Conservation (phyloP, 768 basidiomycete species). For the Rhizopogon vinicolor region DNA sequence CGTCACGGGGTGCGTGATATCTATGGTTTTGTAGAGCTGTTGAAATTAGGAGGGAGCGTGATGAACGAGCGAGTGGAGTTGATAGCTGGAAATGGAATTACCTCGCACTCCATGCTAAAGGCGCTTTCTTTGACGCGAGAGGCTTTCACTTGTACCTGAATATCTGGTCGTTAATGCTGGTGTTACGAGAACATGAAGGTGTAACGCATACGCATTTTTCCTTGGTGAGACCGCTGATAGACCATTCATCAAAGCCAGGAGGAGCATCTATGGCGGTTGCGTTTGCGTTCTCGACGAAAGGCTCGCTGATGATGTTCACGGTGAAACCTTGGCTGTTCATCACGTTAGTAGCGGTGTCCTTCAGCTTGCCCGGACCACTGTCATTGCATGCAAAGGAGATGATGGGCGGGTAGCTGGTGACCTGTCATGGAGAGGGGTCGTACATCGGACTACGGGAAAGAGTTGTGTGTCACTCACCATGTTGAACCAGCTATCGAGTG, state of each 20-base stretch:
- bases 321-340: conserved; percentile 41
- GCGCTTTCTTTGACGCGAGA: conserved; percentile 41
- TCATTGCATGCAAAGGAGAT: conserved; percentile 30
- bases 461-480: conserved; percentile 7
- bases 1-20: conserved; percentile 28
- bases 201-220: conserved; percentile 25
- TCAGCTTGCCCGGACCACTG: conserved; percentile 15
- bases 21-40: conserved; percentile 30
- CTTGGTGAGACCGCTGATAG: conserved; percentile 37
- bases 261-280: conserved; percentile 34
- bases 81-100: conserved; percentile 4
- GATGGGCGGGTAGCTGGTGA: conserved; percentile 22
- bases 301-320: conserved; percentile 55
- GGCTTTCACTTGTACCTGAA: conserved; percentile 34
- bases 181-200: not conserved
- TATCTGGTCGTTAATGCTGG: not conserved
- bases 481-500: conserved; percentile 21
- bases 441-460: not conserved
- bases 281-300: conserved; percentile 37
- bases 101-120: conserved; percentile 45
- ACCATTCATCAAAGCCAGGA: conserved; percentile 34
- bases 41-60: not conserved
- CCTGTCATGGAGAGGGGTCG: conserved; percentile 5
- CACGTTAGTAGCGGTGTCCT: conserved; percentile 47
- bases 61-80: not conserved